Evolutionary conservation across 148 eudicot species (phyloP).

Genomic region (Vaccinium vitisidaea): DNA sequence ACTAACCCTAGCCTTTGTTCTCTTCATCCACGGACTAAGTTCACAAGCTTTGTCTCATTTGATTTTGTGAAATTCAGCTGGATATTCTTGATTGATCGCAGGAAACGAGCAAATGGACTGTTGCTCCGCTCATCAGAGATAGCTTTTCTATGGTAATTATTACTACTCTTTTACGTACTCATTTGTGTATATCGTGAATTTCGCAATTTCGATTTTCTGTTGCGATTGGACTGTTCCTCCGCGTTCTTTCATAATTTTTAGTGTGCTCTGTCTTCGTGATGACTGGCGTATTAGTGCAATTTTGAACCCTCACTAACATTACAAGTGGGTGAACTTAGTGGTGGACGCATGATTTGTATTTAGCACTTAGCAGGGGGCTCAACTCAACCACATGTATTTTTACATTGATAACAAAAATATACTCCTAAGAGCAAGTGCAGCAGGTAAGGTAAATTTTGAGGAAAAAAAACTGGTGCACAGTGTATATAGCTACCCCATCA

Average conservation of each 20-base stretch:
- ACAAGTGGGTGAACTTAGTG: too few species aligned
- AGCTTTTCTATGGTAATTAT: conserved; percentile 76
- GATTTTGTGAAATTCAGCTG: neutral
- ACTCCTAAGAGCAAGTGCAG: neutral
- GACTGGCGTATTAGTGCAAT: neutral
- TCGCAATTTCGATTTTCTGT: neutral
- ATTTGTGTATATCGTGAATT: neutral
- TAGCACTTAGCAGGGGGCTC: too few species aligned
- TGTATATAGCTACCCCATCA: too few species aligned
- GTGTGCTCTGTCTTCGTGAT: neutral
- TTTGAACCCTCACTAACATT: too few species aligned
- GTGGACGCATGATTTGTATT: too few species aligned
- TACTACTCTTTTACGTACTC: neutral
- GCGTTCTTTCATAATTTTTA: neutral
- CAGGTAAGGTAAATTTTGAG: too few species aligned
- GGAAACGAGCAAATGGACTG: conserved; percentile 83
- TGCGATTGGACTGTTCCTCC: neutral
- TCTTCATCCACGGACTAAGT: neutral
- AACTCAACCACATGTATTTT: too few species aligned
- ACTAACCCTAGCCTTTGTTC: neutral
- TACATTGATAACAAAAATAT: too few species aligned
- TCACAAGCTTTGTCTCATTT: neutral
- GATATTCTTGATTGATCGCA: conserved; percentile 20
- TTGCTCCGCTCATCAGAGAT: conserved; percentile 69
- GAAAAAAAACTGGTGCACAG: too few species aligned